Evolutionary conservation across 192 early-diverging fungal genomes (phyloP), one percentile per base, ranked within the genome.

Genomic region (Kappamyces sp.): DNA sequence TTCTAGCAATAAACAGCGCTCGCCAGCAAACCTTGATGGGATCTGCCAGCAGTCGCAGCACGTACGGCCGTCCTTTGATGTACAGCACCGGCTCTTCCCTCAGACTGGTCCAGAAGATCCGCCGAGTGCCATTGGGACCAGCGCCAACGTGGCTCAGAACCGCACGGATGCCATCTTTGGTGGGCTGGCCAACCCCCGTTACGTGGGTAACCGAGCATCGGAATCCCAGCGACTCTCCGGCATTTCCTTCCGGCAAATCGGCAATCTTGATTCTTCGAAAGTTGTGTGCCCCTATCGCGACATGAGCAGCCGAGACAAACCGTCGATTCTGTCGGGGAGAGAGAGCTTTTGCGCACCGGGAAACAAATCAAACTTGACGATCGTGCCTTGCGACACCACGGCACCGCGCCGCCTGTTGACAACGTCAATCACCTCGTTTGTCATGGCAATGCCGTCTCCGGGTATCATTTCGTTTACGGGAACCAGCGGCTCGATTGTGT

Each of bases 61-160:
- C 84, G 63, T 78, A 82, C 3, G 84, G 84, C 4, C 70, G 54
- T 1, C 71, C 70, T 57, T 78, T 77, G 47, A 85, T 69, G 61
- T 85, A 85, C 9, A 85, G 45, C 1, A 84, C 81, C 1, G 84
- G 84, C 51, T 85, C 84, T 61, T 85, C 84, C 30, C 84, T 66
- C 45, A 85, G 47, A 15, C 72, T 79, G 5, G 84, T 85, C 84
- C 84, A 85, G 5, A 82, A 32, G 2, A 84, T 57, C 39, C 47
- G 66, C 31, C 75, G 52, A 8, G 51, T 45, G 41, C 75, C 75
- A 30, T 49, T 59, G 7, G 80, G 81, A 1, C 73, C 75, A 3
- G 84, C 81, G 41, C 66, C 47, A 58, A 81, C 73, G 12, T 65
- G 47, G 6, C 66, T 47, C 12, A 80, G 59, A 0, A 82, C 72